phyloP scores from a whole-genome alignment of 768 basidiomycete species.

The Lentinula lateritia region DNA sequence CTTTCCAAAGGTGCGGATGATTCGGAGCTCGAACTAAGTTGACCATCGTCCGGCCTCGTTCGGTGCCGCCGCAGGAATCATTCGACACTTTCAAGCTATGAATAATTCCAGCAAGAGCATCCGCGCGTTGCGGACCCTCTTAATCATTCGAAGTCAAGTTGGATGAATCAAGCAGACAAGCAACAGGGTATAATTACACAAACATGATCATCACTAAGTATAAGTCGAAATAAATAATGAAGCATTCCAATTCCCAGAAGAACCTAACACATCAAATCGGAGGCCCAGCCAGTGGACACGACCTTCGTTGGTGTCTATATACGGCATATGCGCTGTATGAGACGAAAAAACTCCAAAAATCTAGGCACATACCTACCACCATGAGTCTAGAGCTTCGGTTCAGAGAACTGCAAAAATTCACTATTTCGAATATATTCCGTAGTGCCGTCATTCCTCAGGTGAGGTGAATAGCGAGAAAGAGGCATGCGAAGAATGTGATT shows the following conservation, averaged over 20 bases:
- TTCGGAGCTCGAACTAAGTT: background rate
- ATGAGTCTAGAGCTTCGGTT: background rate
- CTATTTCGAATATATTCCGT: background rate
- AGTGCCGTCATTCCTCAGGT: constrained; percentile 4
- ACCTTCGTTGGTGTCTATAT: too few relatives aligned
- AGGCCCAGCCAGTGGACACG: background rate
- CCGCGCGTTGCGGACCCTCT: too few relatives aligned
- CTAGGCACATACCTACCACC: background rate
- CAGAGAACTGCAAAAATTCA: constrained; percentile 5
- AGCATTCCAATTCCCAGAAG: background rate
- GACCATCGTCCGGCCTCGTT: background rate
- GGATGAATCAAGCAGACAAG: background rate
- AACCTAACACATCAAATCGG: too few relatives aligned
- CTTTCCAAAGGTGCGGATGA: background rate
- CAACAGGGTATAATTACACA: background rate
- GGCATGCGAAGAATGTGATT: constrained; percentile 47
- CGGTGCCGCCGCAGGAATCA: background rate
- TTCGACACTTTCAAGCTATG: background rate
- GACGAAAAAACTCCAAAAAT: too few relatives aligned
- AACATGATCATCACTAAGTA: background rate
- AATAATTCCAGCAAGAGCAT: too few relatives aligned
- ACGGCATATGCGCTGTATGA: too few relatives aligned
- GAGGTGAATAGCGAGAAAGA: constrained; percentile 43
- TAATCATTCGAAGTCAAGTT: too few relatives aligned
- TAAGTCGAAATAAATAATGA: background rate